Percentiles rank a stretch among this genome's conserved stretches.
phyloP scores from a whole-genome alignment of 306 rosid genomes.

The Senna siamea region DNA sequence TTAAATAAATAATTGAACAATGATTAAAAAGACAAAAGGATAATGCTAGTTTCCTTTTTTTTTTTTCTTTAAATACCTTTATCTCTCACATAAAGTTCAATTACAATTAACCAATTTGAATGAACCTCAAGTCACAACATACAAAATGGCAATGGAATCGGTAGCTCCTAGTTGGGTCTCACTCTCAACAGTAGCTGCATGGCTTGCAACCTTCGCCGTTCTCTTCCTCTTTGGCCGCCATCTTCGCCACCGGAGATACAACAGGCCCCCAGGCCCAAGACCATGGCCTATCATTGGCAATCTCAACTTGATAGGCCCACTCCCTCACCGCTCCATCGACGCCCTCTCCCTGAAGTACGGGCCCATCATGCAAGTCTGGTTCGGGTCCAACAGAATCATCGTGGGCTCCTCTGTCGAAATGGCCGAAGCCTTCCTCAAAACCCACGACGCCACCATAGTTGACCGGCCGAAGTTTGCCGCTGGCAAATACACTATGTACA shows the following conservation, averaged over 20 bases:
- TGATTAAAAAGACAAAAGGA: no score
- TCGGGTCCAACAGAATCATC: constrained; percentile 49
- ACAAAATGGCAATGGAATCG: not conserved
- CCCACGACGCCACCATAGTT: constrained; percentile 47
- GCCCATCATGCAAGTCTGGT: constrained; percentile 52
- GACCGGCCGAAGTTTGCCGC: constrained; percentile 49
- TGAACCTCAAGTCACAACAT: no score
- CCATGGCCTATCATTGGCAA: constrained; percentile 70
- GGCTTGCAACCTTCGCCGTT: constrained; percentile 47
- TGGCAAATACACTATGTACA: constrained; percentile 56
- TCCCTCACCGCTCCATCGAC: constrained; percentile 54
- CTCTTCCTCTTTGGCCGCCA: constrained; percentile 37
- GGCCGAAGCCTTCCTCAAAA: constrained; percentile 56
- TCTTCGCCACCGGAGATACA: constrained; percentile 38
- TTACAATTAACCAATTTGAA: no score
- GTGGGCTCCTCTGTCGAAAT: constrained; percentile 55
- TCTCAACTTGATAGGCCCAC: constrained; percentile 56
- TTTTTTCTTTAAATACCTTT: no score
- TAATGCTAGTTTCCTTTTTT: no score
- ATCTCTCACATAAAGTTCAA: no score
- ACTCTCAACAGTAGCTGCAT: not conserved
- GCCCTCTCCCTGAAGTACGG: constrained; percentile 54
- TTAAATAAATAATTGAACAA: no score
- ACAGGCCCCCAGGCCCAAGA: constrained; percentile 64
- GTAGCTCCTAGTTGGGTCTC: not conserved